Percentiles rank a stretch among this genome's conserved stretches.
Evolutionary conservation across 2,329 filamentous ascomycete species (phyloP).

Genomic region (Coleophoma eucalyptorum): DNA sequence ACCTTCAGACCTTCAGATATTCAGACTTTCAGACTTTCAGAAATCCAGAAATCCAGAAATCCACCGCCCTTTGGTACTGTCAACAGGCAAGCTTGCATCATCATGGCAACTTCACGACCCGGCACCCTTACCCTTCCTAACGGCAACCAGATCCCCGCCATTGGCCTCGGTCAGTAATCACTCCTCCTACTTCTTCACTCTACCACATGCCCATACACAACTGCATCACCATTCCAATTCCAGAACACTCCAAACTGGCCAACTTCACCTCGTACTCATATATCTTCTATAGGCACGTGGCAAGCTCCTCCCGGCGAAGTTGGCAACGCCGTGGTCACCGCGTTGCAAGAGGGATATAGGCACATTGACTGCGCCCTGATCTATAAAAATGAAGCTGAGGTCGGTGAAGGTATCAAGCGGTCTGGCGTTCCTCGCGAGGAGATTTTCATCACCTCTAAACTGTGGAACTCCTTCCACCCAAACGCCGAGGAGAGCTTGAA

Average conservation of each 20-base stretch:
- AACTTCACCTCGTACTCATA: background rate
- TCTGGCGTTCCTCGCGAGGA: slow-evolving; percentile 32
- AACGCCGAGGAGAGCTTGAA: slow-evolving; percentile 45
- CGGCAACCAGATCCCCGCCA: slow-evolving; percentile 31
- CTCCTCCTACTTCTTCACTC: too few species aligned
- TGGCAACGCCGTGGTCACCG: slow-evolving; percentile 44
- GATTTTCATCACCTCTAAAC: slow-evolving; percentile 47
- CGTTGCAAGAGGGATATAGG: slow-evolving; percentile 59
- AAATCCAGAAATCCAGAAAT: too few species aligned
- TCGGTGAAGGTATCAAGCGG: slow-evolving; percentile 31
- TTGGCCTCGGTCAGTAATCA: slow-evolving; percentile 29
- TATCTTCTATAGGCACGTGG: slow-evolving; percentile 2
- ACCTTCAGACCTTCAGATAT: too few species aligned
- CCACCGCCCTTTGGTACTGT: too few species aligned
- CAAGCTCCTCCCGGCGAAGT: slow-evolving; percentile 32
- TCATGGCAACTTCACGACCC: too few species aligned
- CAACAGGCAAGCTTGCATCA: too few species aligned
- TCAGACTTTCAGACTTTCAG: too few species aligned
- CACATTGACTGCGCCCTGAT: slow-evolving; percentile 6
- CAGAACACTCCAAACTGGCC: too few species aligned
- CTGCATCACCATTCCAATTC: too few species aligned
- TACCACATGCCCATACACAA: too few species aligned
- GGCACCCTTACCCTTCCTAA: too few species aligned
- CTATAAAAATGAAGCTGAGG: slow-evolving; percentile 26
- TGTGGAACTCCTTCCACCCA: slow-evolving; percentile 52